Conservation (phyloP, 176 grass and related monocot species). For the Luzula sylvatica region DNA sequence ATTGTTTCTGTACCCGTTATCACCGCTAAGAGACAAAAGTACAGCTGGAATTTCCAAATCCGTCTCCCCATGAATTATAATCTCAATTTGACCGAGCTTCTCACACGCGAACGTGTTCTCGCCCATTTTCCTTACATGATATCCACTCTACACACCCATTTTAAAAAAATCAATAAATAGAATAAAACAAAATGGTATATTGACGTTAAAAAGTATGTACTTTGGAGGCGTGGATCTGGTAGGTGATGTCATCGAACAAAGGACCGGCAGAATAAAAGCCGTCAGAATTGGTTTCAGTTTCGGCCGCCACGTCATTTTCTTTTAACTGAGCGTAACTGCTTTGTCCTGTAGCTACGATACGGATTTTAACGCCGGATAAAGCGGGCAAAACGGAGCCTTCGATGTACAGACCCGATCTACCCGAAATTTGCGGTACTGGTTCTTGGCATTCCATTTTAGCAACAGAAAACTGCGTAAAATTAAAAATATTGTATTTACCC, state of each 20-base stretch:
- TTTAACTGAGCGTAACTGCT: slow-evolving; percentile 50
- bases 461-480: slow-evolving; percentile 66
- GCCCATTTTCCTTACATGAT: slow-evolving; percentile 69
- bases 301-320: slow-evolving; percentile 65
- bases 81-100: slow-evolving; percentile 80
- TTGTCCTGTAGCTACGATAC: slow-evolving; percentile 47
- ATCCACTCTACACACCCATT: slow-evolving; percentile 45
- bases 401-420: slow-evolving; percentile 74
- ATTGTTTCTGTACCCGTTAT: slow-evolving; percentile 96
- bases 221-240: slow-evolving; percentile 81
- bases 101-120: slow-evolving; percentile 61
- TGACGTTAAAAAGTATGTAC: slow-evolving; percentile 26
- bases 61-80: slow-evolving; percentile 43
- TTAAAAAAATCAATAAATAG: slow-evolving; percentile 24
- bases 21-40: slow-evolving; percentile 86
- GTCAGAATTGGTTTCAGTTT: slow-evolving; percentile 62
- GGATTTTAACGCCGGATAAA: slow-evolving; percentile 65
- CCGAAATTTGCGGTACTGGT: slow-evolving; percentile 43
- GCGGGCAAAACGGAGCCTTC: slow-evolving; percentile 74
- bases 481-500: slow-evolving; percentile 6
- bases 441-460: slow-evolving; percentile 64
- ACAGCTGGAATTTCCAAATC: slow-evolving; percentile 65
- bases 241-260: slow-evolving; percentile 77
- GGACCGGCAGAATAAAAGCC: slow-evolving; percentile 78
- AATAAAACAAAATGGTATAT: not conserved